Evolutionary conservation across 495 filamentous ascomycete genomes (phyloP), one percentile per base, ranked within the genome.

Genomic region (Aspergillus carlsbadensis): DNA sequence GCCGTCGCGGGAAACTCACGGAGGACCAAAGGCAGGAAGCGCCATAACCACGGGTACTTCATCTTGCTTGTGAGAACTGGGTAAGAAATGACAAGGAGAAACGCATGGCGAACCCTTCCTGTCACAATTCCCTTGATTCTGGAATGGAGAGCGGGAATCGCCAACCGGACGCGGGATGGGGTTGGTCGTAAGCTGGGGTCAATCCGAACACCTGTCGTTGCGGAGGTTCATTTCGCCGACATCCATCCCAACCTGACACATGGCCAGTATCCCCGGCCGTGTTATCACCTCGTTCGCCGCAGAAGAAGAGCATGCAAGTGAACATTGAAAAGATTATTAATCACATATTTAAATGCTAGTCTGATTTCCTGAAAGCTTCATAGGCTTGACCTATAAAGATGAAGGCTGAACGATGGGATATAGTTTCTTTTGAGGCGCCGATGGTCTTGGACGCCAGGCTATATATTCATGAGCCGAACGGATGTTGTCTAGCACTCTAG

Each of bases 171-270:
- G 26, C 26, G 26, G 26, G 20, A 34, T 56, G 50, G 29, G 53
- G 48, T 15, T 39, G 31, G 37, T 10, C 14, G 47, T 18, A 17
- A 50, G 47, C 34, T 14, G 31, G 52, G 55, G 57, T 63, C 34
- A 59, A 21, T 39, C 29, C 20, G 47, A 21, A 26, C 73, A 77
- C 73, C 70, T 77, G 73, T 68, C 72, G 65, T 63, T 61, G 70
- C 73, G 70, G 71, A 71, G 69, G 57, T 72, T 73, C 64, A 68
- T 76, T 76, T 67, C 63, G 58, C 71, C 71, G 69, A 70, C 7
- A 36, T 11, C 29, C n/a, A 3, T 49, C 11, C 49, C 53, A 35
- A 41, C 41, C 49, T 29, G 21, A n/a, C 48, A 51, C 26, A 50
- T 43, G 18, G 8, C n/a, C 8, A 10, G 11, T 43, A 20, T 20